These are phyloP conservation scores for Ganoderma multipileum DNA, from an alignment of 1,284 basidiomycete species.

Conservation along the genomic window DNA sequence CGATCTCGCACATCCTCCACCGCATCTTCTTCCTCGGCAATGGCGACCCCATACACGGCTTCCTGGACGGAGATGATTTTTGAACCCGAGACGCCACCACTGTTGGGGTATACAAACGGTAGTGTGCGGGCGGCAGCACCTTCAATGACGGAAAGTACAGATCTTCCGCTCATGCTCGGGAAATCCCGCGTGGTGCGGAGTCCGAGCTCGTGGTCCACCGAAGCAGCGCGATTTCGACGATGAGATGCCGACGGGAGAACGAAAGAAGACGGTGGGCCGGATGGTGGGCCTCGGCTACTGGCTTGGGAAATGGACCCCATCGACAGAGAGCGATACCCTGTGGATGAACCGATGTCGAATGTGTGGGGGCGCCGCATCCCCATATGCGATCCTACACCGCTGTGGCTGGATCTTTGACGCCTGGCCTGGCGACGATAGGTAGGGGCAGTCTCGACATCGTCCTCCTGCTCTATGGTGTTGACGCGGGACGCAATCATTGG, in stretches of 20 bases:
- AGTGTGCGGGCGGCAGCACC: constrained; percentile 35
- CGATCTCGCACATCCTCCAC: constrained; percentile 54
- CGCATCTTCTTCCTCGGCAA: constrained; percentile 70
- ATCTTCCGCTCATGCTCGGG: constrained; percentile 42
- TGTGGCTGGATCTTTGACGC: constrained; percentile 27
- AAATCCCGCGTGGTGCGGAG: constrained; percentile 43
- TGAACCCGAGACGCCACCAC: constrained; percentile 4
- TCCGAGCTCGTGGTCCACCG: constrained; percentile 46
- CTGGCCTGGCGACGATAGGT: constrained; percentile 43
- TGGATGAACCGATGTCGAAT: constrained; percentile 26
- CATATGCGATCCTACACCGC: constrained; percentile 16
- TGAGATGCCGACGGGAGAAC: constrained; percentile 45
- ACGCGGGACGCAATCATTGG: constrained; percentile 60
- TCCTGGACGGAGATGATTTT: constrained; percentile 54
- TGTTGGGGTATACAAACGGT: constrained; percentile 11
- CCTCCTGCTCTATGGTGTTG: constrained; percentile 47
- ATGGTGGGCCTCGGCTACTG: constrained; percentile 27
- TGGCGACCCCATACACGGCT: constrained; percentile 68
- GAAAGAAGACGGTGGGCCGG: constrained; percentile 34
- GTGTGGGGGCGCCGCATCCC: constrained; percentile 31
- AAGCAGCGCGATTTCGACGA: constrained; percentile 37
- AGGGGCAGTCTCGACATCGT: constrained; percentile 51
- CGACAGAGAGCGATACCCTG: constrained; percentile 1
- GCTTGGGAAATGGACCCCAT: constrained; percentile 24
- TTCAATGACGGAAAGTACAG: constrained; percentile 46